Base-by-base conservation (phyloP, 371 early-diverging fungal species). In the Saksenaea vasiformis region DNA sequence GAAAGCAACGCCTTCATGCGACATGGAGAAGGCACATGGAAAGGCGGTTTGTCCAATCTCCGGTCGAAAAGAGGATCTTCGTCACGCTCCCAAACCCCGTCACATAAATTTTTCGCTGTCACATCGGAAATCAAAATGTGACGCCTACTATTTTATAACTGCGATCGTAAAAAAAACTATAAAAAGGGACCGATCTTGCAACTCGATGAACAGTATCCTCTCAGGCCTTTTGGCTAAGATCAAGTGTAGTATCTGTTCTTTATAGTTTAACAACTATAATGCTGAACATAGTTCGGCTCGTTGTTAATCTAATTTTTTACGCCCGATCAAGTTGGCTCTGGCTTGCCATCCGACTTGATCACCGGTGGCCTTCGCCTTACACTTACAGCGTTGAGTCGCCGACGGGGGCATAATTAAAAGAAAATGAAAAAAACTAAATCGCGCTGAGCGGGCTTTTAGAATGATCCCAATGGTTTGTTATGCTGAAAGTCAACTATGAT, bases 181-280 rank as follows among this genome's bases (percentile, higher is more conserved):
- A 68, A 68, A 68, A 56, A 43, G 39, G 53, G 14, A 17, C 15
- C 37, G 7, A 4, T 37, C 69, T 68, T 61, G 64, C 27, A 61
- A 61, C 66, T 66, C 66, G 19, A 61, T 54, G 57, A 62, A 53
- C 62, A 17, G 31, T 38, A 77, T 80, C 80, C 84, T 85, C 85
- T 87, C 85, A 80, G 80, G 85, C 85, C 83, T 80, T 73, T 80
- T 85, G 85, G 87, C 87, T 87, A 82, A 83, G 87, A 89, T 88
- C 88, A 89, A 89, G 90, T 88, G 88, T 88, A 89, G 88, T 89
- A 88, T 88, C 90, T 89, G 88, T 89, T 88, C 88, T 88, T 86
- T 84, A 83, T 83, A 89, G 90, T 82, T 79, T 89, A 85, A 89
- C 76, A 86, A 74, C 90, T 89, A 83, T 78, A 83, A 86, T 72